Conservation (phyloP, 805 yeast genomes). For the Spathaspora sp. region DNA sequence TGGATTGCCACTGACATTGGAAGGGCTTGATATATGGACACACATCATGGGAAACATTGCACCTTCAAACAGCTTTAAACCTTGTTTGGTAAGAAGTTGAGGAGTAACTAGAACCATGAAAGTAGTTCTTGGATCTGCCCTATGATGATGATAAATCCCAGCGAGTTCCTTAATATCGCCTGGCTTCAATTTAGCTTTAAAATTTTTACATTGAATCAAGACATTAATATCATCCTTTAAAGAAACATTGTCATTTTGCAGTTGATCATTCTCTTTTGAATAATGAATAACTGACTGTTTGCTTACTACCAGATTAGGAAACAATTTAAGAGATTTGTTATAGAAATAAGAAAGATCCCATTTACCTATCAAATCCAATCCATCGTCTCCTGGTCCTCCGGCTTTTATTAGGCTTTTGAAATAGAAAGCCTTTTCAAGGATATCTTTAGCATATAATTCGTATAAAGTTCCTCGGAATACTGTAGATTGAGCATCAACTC, state of each 20-base stretch:
- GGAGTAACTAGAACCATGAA: conserved; percentile 38
- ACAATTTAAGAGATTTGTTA: conserved; percentile 5
- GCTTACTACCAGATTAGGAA: background rate
- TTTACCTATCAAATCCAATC: conserved; percentile 51
- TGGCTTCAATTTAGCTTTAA: conserved; percentile 42
- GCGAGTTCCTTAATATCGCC: conserved; percentile 48
- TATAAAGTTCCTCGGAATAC: conserved; percentile 56
- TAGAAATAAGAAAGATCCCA: conserved; percentile 40
- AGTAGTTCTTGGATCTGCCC: conserved; percentile 9
- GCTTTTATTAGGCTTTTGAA: conserved; percentile 37
- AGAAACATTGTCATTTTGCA: conserved; percentile 12
- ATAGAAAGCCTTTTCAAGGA: conserved; percentile 34
- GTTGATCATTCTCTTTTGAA: background rate
- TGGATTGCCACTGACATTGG: conserved; percentile 16
- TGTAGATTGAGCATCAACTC: conserved; percentile 26
- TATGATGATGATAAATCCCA: conserved; percentile 46
- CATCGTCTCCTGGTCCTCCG: conserved; percentile 58
- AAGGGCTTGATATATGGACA: conserved; percentile 35
- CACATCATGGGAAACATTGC: conserved; percentile 44
- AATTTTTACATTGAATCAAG: conserved; percentile 56
- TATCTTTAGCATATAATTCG: conserved; percentile 42
- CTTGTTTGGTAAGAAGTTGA: conserved; percentile 45
- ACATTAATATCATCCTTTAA: conserved; percentile 31
- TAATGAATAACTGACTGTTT: conserved; percentile 6
- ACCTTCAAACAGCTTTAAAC: conserved; percentile 41